Conservation (phyloP, 108 stramenopile genomes). For the Skeletonema potamos region DNA sequence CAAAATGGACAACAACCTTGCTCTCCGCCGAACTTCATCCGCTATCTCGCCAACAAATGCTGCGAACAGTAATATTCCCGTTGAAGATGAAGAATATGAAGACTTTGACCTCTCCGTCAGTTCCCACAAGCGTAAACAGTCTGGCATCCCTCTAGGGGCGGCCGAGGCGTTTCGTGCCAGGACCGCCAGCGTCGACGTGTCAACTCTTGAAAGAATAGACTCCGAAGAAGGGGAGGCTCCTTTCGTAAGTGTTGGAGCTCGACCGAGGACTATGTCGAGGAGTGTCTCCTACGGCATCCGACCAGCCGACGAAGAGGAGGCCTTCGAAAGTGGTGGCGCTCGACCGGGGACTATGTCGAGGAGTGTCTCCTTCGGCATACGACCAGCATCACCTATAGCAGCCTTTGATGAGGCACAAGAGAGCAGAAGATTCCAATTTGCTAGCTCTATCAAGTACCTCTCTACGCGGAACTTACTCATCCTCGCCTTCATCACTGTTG, state of each 20-base stretch:
- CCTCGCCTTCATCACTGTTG: not conserved
- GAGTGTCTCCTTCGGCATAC: not conserved
- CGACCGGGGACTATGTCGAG: too few relatives aligned
- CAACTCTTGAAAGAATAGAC: too few relatives aligned
- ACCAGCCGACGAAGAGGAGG: slow-evolving; percentile 12
- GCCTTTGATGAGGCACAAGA: not conserved
- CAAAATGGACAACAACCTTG: not conserved
- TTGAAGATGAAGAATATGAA: slow-evolving; percentile 22
- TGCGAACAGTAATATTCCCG: slow-evolving; percentile 10
- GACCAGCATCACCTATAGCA: not conserved
- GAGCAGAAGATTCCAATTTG: not conserved
- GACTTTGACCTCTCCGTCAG: slow-evolving; percentile 10
- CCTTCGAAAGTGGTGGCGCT: too few relatives aligned
- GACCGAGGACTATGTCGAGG: too few relatives aligned
- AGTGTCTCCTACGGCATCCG: not conserved
- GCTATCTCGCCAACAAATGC: not conserved
- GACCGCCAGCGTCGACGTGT: too few relatives aligned
- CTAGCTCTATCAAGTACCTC: not conserved
- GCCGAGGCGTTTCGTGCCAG: slow-evolving; percentile 9
- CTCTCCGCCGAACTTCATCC: not conserved
- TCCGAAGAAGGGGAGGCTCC: slow-evolving; percentile 14
- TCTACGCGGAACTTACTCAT: not conserved
- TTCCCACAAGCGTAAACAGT: slow-evolving; percentile 23
- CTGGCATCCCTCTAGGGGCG: slow-evolving; percentile 9
- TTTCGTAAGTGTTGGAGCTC: too few relatives aligned